Evolutionary conservation across 2,329 filamentous ascomycete genomes (phyloP), one percentile per base, ranked within the genome.

Genomic region (Xylariaceae sp.): DNA sequence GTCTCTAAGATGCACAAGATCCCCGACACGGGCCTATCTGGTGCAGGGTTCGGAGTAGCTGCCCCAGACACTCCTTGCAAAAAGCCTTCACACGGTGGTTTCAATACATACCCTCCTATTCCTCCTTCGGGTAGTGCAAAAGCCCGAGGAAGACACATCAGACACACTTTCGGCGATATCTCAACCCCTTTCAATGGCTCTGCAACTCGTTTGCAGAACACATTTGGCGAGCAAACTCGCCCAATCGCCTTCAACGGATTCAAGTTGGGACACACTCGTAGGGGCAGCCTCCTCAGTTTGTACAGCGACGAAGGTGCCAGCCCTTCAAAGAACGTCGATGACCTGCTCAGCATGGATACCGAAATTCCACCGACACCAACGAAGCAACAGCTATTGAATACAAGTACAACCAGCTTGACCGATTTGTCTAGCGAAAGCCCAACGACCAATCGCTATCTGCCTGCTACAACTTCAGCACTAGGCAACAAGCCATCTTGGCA

Each of bases 51-150:
- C 24, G 51, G 52, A 19, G 50, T 43, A 16, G 76, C 78, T 22
- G 90, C 95, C 73, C 91, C 93, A 1, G 93, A 97, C 60, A 98
- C 93, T 1, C 93, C 93, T 1, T 97, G 93, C 66, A 98, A 97
- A 70, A 89, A 93, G 60, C 83, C 85, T 39, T 71, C 75, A 4
- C 83, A 80, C 51, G 68, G 13, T 6, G 13, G 84, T 43, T 79
- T 90, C 66, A 74, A 85, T 54, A 79, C 85, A 38, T 78, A 78
- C 64, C 79, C 81, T 1, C 76, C 74, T 1, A 70, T 70, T 1
- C 69, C 71, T 11, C 41, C 50, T 24, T 38, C 54, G 8, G 81
- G 80, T 39, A 83, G 76, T 51, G 71, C 72, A 41, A 85, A 84
- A 65, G 67, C 74, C 59, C 76, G 76, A 36, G 71, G 81, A 60